These are phyloP conservation scores for Boletus smithii DNA, from an alignment of 1,284 basidiomycete species.

Conservation along the genomic window DNA sequence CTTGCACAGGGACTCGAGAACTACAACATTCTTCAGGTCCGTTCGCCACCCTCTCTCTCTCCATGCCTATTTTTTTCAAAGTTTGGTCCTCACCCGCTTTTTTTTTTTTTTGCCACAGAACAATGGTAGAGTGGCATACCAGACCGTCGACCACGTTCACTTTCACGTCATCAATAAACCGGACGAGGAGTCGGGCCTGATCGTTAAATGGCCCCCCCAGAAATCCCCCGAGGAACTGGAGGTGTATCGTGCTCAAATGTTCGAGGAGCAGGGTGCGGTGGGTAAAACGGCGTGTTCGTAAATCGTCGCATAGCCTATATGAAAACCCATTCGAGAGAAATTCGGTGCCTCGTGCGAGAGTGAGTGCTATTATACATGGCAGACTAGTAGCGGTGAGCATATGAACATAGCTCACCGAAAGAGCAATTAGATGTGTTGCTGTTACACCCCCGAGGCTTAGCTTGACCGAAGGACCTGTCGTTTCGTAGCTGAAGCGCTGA, in stretches of 20 bases:
- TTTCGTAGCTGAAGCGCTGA: no score
- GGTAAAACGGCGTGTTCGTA: neutral
- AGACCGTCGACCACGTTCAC: conserved; percentile 83
- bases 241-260: conserved; percentile 54
- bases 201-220: conserved; percentile 69
- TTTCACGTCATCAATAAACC: conserved; percentile 92
- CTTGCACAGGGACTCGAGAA: conserved; percentile 66
- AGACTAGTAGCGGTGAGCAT: no score
- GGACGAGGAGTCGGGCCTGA: conserved; percentile 59
- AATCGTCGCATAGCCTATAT: neutral
- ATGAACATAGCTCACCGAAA: no score
- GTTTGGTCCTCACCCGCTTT: no score
- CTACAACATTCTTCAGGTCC: conserved; percentile 81
- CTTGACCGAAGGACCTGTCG: no score
- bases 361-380: no score
- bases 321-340: no score
- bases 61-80: no score
- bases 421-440: no score
- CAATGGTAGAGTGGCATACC: conserved; percentile 80
- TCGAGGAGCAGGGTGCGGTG: conserved; percentile 42
- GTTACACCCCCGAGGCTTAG: no score
- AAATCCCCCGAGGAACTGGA: conserved; percentile 53
- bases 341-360: no score
- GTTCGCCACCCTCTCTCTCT: neutral
- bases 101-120: conserved; percentile 57